Base-by-base conservation (phyloP, 352 stramenopile species). In the Elongisporangium prolatum region DNA sequence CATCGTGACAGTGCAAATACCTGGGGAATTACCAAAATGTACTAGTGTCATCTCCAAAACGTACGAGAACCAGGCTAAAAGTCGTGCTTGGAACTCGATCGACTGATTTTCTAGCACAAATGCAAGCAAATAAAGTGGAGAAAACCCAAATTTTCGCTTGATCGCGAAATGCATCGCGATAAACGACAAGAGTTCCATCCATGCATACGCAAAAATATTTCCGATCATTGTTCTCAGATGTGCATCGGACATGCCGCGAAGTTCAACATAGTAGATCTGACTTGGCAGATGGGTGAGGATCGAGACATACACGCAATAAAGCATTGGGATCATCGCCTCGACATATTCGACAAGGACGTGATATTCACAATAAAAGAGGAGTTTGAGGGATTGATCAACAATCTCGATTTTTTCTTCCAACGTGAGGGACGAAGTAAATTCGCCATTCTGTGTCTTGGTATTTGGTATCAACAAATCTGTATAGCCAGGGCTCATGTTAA, bases 21-120 rank as follows among this genome's bases (percentile, higher is more conserved):
- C 24, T 7, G 7, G 7, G 7, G 24, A 50, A 59, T 21, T 64
- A 71, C 65, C 68, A 37, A 65, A 65, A 49, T 76, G 68, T 4
- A 49, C 28, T 1, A 77, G 54, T 3, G 59, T 69, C n/a, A 72
- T 59, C 21, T 63, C 58, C 10, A 77, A 54, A 22, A 68, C 71
- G 49, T 65, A 73, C 1, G 63, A 37, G n/a, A 72, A 56, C 68
- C 65, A 75, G 9, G 69, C 21, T 18, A 78, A 61, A 3, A 78
- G 18, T 2, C 61, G 52, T 1, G 54, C 47, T 53, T 75, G 70
- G 0, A 77, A 37, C 7, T 57, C 40, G 16, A 48, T 14, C 1
- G 50, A 21, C 6, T 79, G 66, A 1, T 50, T 74, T 61, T 83
- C 71, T 0, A 83, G 63, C 21, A 83, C 71, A 49, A 83, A 80